phyloP scores from a whole-genome alignment of 2,329 filamentous ascomycete species.

The Biscogniauxia sp. region DNA sequence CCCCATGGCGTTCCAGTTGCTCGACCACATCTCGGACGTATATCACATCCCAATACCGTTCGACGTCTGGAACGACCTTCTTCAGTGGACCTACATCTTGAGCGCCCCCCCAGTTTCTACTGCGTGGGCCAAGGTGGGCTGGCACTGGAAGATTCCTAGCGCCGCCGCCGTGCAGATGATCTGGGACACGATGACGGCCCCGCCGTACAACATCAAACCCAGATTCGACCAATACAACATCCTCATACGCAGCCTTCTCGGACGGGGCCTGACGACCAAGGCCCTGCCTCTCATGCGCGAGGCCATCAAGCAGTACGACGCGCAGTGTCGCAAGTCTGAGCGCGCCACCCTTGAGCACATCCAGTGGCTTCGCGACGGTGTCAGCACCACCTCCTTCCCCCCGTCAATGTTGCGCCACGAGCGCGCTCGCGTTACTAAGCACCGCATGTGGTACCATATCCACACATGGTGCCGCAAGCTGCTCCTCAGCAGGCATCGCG shows the following conservation, averaged over 20 bases:
- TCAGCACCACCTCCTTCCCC: constrained; percentile 10
- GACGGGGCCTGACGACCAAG: constrained; percentile 5
- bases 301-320: constrained; percentile 28
- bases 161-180: constrained; percentile 47
- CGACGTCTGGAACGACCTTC: constrained; percentile 62
- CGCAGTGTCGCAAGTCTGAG: constrained; percentile 25
- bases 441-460: constrained; percentile 34
- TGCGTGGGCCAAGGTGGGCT: constrained; percentile 36
- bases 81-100: constrained; percentile 65
- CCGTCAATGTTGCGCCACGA: constrained; percentile 12
- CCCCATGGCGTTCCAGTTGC: constrained; percentile 52
- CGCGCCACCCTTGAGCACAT: constrained; percentile 24
- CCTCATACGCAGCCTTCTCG: constrained; percentile 44
- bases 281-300: constrained; percentile 30
- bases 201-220: constrained; percentile 56
- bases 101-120: constrained; percentile 36
- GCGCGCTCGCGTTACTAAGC: constrained; percentile 27
- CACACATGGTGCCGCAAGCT: constrained; percentile 27
- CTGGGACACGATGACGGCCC: constrained; percentile 57
- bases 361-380: constrained; percentile 23
- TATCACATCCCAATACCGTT: constrained; percentile 58
- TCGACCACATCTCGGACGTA: constrained; percentile 60
- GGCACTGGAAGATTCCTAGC: constrained; percentile 35
- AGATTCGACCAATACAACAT: constrained; percentile 53
- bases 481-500: constrained; percentile 5